These are phyloP conservation scores for Xerocomellus dryophilus DNA, from an alignment of 768 basidiomycete species.

Conservation along the genomic window DNA sequence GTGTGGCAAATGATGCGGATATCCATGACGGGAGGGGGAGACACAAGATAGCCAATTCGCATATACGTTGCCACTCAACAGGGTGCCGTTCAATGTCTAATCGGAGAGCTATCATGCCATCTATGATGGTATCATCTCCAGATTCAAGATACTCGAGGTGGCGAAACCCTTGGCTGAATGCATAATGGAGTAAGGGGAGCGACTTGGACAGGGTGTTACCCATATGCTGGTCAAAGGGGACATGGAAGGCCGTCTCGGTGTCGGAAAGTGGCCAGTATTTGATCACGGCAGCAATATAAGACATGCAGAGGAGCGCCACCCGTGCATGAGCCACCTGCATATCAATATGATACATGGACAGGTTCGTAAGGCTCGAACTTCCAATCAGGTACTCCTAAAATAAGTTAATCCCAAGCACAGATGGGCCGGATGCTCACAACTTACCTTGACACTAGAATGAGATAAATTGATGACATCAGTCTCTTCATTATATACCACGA, in stretches of 20 bases:
- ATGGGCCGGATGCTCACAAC: background rate
- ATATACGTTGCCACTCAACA: background rate
- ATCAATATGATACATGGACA: background rate
- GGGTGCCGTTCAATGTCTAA: background rate
- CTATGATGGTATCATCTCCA: background rate
- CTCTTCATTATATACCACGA: conserved; percentile 9
- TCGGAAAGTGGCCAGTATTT: background rate
- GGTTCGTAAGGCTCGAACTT: background rate
- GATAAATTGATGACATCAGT: conserved; percentile 3
- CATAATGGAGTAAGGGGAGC: background rate
- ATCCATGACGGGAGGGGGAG: background rate
- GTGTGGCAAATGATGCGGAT: background rate
- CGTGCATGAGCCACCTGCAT: background rate
- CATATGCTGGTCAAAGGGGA: background rate
- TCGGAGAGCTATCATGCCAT: background rate
- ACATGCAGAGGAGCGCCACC: conserved; percentile 1
- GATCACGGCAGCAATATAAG: background rate
- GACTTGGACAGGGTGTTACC: too few relatives aligned
- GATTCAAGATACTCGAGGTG: background rate
- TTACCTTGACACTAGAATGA: conserved; percentile 20
- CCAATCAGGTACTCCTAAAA: conserved; percentile 10
- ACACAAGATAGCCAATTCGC: background rate
- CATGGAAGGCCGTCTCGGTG: background rate
- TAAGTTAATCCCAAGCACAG: background rate
- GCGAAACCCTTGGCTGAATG: background rate